These are phyloP conservation scores for Suillus placidus DNA, from an alignment of 768 basidiomycete genomes.

Conservation along the genomic window DNA sequence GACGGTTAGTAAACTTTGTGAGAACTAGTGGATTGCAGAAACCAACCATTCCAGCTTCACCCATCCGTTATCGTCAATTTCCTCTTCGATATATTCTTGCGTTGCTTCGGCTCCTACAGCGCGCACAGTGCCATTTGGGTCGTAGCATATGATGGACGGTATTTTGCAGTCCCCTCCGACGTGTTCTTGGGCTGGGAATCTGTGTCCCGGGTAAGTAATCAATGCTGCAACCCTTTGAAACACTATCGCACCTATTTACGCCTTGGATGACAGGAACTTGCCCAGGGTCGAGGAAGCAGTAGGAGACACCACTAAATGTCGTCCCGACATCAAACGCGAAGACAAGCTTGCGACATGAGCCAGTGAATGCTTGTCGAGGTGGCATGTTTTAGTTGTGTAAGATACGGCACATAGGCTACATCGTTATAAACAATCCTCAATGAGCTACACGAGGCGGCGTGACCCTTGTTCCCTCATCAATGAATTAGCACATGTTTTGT, in stretches of 20 bases:
- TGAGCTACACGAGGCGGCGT: constrained; percentile 1
- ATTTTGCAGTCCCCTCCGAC: constrained; percentile 54
- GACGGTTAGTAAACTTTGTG: constrained; percentile 13
- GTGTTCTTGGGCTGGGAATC: constrained; percentile 50
- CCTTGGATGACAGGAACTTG: constrained; percentile 26
- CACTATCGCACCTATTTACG: constrained; percentile 26
- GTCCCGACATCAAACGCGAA: constrained; percentile 57
- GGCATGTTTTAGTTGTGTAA: constrained; percentile 22
- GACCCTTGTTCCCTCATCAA: constrained; percentile 3
- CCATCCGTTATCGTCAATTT: constrained; percentile 42
- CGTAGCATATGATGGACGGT: constrained; percentile 52
- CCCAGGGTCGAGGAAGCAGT: constrained; percentile 37
- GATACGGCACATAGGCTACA: not conserved
- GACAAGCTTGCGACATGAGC: constrained; percentile 45
- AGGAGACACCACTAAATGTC: constrained; percentile 53
- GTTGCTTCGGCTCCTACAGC: constrained; percentile 51
- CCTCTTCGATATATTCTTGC: constrained; percentile 40
- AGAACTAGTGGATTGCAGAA: not conserved
- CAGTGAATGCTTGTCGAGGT: constrained; percentile 41
- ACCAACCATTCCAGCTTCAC: constrained; percentile 35
- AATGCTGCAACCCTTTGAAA: not conserved
- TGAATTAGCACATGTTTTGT: constrained; percentile 3
- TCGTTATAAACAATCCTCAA: constrained; percentile 1
- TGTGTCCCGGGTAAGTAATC: constrained; percentile 23
- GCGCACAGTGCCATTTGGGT: constrained; percentile 38